Base-by-base conservation (phyloP, 768 basidiomycete genomes). In the Crassisporium funariophilum region DNA sequence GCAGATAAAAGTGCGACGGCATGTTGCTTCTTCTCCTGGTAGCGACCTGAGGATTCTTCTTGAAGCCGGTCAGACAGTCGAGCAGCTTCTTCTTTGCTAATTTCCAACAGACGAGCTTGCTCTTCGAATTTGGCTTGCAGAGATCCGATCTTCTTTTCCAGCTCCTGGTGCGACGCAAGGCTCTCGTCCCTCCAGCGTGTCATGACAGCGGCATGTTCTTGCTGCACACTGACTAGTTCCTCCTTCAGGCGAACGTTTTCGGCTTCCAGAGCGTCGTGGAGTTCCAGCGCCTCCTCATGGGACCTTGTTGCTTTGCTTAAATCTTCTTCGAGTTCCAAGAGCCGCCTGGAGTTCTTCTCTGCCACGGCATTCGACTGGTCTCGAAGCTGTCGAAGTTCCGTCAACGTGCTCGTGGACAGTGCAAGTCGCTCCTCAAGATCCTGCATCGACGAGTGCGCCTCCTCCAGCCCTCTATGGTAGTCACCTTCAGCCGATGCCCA, bases 11-110 rank as follows among this genome's bases (percentile, higher is more conserved):
- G 55, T 3, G 64, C 67, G 31, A 55, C 50, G 43, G 55, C 59
- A 56, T 70, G 64, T 29, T 50, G 41, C 41, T 68, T 64, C 50
- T 66, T 63, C 20, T 71, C 68, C 24, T 54, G 51, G 38, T 49
- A 53, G 17, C 69, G 71, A 20, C 55, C 60, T 24, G 69, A 65
- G 5, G 60, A 57, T 46, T 76, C 66, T 5, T 70, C 60, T 53
- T 70, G 68, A 4, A 83, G 61, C 25, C 72, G 65, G 34, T 52
- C 50, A 38, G 64, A 62, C 27, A 81, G 61, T 20, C 63, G 64
- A 36, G 67, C 62, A 16, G 67, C 70, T 44, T 72, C 73, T 37
- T 70, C 65, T 23, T 66, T 62, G 19, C 66, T 64, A 21, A 61
- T 57, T 19, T 74, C 66, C 17, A 79, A 66, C 33, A 72, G 57